Percentiles rank a stretch among this genome's conserved stretches.
phyloP scores from a whole-genome alignment of 1,284 basidiomycete genomes.

The Schizophyllum commune region DNA sequence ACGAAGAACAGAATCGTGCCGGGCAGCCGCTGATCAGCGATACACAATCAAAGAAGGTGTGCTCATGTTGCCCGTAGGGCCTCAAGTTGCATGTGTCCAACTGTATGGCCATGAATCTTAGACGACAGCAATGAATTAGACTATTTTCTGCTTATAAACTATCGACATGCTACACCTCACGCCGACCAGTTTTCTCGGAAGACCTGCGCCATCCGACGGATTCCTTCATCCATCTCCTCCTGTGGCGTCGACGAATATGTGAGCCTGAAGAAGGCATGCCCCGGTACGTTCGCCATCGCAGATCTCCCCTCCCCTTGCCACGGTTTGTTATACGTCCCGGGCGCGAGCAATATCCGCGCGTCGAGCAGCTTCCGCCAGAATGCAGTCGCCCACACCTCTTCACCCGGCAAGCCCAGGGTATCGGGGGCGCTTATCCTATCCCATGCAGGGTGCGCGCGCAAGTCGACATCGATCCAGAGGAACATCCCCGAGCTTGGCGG shows the following conservation, averaged over 20 bases:
- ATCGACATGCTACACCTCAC: too few relatives aligned
- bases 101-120: not conserved
- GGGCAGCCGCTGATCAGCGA: not conserved
- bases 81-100: too few relatives aligned
- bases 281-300: not conserved
- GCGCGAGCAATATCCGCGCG: not conserved
- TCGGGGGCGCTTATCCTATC: not conserved
- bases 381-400: not conserved
- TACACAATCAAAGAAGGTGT: too few relatives aligned
- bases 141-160: too few relatives aligned
- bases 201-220: not conserved
- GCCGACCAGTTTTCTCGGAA: not conserved
- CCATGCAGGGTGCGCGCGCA: not conserved
- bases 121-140: not conserved
- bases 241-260: not conserved
- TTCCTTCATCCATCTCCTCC: not conserved
- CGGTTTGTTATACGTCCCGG: not conserved
- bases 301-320: not conserved
- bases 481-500: not conserved
- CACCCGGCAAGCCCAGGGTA: not conserved
- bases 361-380: not conserved
- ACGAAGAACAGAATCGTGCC: conserved; percentile 1
- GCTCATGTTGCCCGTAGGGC: too few relatives aligned
- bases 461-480: not conserved
- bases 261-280: not conserved